Conservation (phyloP, 371 early-diverging fungal species). For the Rhizopus arrhizus region DNA sequence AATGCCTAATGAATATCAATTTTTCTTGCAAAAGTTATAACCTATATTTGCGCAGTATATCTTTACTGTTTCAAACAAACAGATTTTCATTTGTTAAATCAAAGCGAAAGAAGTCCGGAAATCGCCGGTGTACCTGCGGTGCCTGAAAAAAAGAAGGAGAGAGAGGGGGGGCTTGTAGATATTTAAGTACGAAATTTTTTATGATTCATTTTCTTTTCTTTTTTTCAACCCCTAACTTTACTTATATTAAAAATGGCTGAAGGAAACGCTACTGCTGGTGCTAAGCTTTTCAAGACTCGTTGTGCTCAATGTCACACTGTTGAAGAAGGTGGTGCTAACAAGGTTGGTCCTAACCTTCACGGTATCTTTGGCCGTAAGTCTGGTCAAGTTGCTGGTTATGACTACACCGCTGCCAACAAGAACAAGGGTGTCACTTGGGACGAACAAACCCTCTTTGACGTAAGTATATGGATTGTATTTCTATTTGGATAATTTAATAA, state of each 20-base stretch:
- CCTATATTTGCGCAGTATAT: too few relatives aligned
- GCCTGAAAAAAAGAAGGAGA: too few relatives aligned
- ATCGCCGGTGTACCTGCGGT: too few relatives aligned
- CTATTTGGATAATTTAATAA: neutral
- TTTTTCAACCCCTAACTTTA: too few relatives aligned
- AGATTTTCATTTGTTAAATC: too few relatives aligned
- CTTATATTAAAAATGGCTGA: constrained; percentile 6
- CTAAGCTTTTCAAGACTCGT: constrained; percentile 97
- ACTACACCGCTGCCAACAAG: constrained; percentile 92
- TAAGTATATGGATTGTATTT: constrained; percentile 5
- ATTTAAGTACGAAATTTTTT: too few relatives aligned
- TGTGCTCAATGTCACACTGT: constrained; percentile 97
- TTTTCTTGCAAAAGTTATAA: too few relatives aligned
- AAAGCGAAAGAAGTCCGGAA: too few relatives aligned
- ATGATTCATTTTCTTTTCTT: too few relatives aligned
- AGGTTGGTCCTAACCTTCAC: constrained; percentile 94
- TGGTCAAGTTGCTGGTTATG: constrained; percentile 82
- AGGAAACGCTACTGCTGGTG: constrained; percentile 67
- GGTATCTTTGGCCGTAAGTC: constrained; percentile 89
- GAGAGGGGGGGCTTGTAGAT: too few relatives aligned
- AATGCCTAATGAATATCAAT: too few relatives aligned
- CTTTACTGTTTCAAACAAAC: too few relatives aligned
- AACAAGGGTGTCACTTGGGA: constrained; percentile 85
- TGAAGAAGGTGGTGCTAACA: constrained; percentile 83
- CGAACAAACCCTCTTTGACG: constrained; percentile 79